A percentile compares a stretch with the other conserved stretches of the same genome.
phyloP scores from a whole-genome alignment of 768 basidiomycete genomes.

The Lentinula boryana region DNA sequence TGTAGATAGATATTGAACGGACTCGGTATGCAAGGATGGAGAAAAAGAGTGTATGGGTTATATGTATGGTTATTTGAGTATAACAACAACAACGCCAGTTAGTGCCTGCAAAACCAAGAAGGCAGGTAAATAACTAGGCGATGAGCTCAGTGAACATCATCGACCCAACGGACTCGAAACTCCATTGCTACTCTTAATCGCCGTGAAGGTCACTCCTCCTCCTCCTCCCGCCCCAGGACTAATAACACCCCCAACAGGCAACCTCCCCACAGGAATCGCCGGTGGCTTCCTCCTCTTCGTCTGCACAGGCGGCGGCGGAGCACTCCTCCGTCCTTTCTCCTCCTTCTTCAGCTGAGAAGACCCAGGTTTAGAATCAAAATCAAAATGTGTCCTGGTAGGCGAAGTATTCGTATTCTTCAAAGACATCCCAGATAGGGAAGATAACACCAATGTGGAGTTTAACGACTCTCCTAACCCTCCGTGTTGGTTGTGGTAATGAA shows the following conservation, averaged over 20 bases:
- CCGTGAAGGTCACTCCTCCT: constrained; percentile 51
- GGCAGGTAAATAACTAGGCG: too few relatives aligned
- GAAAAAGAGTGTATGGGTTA: too few relatives aligned
- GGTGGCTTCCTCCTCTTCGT: constrained; percentile 67
- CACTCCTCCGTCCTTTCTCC: constrained; percentile 23
- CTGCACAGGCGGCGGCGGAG: constrained; percentile 63
- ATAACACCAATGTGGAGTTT: constrained; percentile 7
- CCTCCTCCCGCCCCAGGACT: constrained; percentile 13
- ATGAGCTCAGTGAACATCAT: not conserved
- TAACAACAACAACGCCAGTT: too few relatives aligned
- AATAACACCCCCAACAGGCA: constrained; percentile 20
- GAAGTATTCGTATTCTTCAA: not conserved
- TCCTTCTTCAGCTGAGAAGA: constrained; percentile 12
- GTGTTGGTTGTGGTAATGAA: constrained; percentile 5
- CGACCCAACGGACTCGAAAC: not conserved
- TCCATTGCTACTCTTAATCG: constrained; percentile 36
- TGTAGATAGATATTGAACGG: too few relatives aligned
- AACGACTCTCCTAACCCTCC: constrained; percentile 5
- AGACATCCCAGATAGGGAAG: constrained; percentile 6
- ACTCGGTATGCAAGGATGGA: too few relatives aligned
- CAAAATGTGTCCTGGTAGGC: constrained; percentile 13
- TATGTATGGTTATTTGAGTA: too few relatives aligned
- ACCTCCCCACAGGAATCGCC: constrained; percentile 44
- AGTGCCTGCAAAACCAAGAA: too few relatives aligned
- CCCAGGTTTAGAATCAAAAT: constrained; percentile 12